Evolutionary conservation across 177 flowering plant species (phyloP), one percentile per base, ranked within the genome.

Genomic region (Vitis hybrid): DNA sequence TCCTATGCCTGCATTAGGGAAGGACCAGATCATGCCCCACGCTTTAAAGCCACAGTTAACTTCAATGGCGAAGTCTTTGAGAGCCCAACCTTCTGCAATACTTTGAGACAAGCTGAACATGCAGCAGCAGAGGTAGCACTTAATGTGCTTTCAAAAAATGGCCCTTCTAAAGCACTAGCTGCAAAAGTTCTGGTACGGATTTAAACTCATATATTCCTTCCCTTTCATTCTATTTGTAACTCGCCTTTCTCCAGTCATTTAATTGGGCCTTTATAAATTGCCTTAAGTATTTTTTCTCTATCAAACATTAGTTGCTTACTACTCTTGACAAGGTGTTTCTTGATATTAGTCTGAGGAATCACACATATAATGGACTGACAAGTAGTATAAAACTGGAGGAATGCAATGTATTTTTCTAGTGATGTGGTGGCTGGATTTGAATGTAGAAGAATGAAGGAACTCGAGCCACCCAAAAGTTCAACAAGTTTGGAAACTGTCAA

Each of bases 1-100:
- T 80, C 83, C n/a, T 82, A 82, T 71, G 73, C 85, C 13, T 82
- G 83, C 62, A 77, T 80, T 3, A 72, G 85, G 1, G 81, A 82
- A 71, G 85, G 85, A 58, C 85, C 85, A 7, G 85, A 82, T 64
- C 85, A 82, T 69, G 85, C 85, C 48, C 85, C 85, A 11, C 76
- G 85, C 34, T 82, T 82, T 75, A 82, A 80, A 74, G 77, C 85
- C 31, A 80, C 81, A 16, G 82, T 82, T 58, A 82, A 82, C 69
- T 82, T 82, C 65, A 82, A 82, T 56, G 83, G 83, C 29, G 82
- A 82, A 73, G 67, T 31, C 15, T 82, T 82, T 62, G 85, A 82
- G 65, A 80, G 85, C 67, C 85, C 85, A 56, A 74, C 68, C 61
- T 82, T 79, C 63, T 82, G 85, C 76, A 74, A 61, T 59, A 82